Evolutionary conservation across 441 rosid genomes (phyloP), one percentile per base, ranked within the genome.

Genomic region (Gossypium laxum): DNA sequence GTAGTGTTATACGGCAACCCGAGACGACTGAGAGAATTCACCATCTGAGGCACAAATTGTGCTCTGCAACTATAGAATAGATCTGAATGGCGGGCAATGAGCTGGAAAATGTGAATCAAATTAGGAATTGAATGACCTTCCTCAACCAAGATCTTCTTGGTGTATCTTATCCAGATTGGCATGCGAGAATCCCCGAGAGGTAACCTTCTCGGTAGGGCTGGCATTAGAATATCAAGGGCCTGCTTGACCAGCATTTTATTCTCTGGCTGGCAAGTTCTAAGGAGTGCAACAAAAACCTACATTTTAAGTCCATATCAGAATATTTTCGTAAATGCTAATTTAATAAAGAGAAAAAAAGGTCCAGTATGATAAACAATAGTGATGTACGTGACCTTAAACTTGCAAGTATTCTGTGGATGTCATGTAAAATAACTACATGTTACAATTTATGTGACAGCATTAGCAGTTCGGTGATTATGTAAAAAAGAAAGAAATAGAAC

Each of bases 31-130:
- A 95, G 93, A 76, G 99, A 92, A 85, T 92, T 95, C 69, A 95
- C 99, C 99, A 95, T 95, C 83, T 95, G 99, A 81, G 99, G 97
- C 50, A 95, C 99, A 85, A 95, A 95, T 74, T 92, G 99, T 11
- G 93, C 96, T 85, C 99, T 87, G 83, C 99, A 89, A 81, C 96
- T 83, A 78, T 95, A 95, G 79, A 95, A 95, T 71, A 95, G 88
- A 83, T 91, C 86, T 61, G 99, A 87, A 85, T 92, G 98, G 28
- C 98, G 95, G 50, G 91, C 96, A 83, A 95, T 90, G 56, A 95
- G 89, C 84, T 91, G 97, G 85, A 95, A 95, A 79, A 95, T 95
- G 81, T 95, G 99, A 83, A 95, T 92, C 85, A 95, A 79, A 86
- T 95, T 95, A 55, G 96, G 92, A 74, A 89, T 78, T 0, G 99